Conservation (phyloP, 495 filamentous ascomycete genomes). For the Aspergillus baeticus region DNA sequence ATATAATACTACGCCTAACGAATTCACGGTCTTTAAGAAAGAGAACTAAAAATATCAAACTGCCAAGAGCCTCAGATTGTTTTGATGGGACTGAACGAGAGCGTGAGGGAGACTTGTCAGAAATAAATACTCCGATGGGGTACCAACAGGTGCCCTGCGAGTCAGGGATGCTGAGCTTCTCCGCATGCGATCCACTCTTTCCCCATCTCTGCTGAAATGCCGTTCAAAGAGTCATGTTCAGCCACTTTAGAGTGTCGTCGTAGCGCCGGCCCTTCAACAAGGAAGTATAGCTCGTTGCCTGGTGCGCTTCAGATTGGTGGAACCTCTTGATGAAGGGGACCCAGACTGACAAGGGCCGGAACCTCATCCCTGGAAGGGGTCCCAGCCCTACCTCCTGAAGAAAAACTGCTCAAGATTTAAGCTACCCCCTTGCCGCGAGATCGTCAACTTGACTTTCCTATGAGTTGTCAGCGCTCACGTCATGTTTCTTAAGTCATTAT, state of each 20-base stretch:
- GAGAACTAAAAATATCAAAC: not conserved
- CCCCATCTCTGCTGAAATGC: not conserved
- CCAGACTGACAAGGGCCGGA: not conserved
- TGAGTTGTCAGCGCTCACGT: not conserved
- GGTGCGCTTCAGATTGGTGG: constrained; percentile 5
- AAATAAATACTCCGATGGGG: not conserved
- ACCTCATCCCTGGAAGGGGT: not conserved
- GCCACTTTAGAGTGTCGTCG: not conserved
- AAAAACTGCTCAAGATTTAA: constrained; percentile 11
- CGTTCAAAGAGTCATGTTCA: too few relatives aligned
- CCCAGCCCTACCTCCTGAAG: not conserved
- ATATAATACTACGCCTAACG: too few relatives aligned
- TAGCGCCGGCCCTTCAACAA: not conserved
- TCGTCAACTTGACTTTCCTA: not conserved
- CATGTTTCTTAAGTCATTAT: constrained; percentile 22
- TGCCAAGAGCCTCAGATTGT: not conserved
- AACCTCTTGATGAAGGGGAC: constrained; percentile 3
- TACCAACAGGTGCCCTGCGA: not conserved
- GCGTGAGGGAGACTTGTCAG: not conserved
- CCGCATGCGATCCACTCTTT: not conserved
- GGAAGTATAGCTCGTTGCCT: not conserved
- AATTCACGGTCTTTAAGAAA: not conserved
- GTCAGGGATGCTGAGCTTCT: not conserved
- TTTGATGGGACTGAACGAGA: not conserved
- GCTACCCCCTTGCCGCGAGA: not conserved